phyloP scores from a whole-genome alignment of 2,329 filamentous ascomycete species.

The Colletotrichum sp. region DNA sequence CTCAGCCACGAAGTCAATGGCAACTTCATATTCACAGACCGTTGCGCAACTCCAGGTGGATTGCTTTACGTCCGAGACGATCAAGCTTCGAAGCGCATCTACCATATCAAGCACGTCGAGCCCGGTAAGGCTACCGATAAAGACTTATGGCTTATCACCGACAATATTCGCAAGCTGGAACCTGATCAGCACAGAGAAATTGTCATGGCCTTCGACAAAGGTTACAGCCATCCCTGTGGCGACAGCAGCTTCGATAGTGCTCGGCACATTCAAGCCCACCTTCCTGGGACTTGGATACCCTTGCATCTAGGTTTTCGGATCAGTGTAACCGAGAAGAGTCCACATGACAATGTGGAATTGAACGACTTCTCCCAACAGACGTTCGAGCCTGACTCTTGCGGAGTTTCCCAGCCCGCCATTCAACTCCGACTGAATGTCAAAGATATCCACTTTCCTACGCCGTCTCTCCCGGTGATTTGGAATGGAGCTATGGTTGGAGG shows the following conservation, averaged over 20 bases:
- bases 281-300: neutral
- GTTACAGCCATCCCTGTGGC: neutral
- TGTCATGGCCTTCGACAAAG: neutral
- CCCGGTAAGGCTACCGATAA: neutral
- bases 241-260: neutral
- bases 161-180: neutral
- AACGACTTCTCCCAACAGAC: neutral
- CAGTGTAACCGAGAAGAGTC: neutral
- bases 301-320: neutral
- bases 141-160: slow-evolving; percentile 10
- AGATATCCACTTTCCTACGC: neutral
- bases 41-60: slow-evolving; percentile 6
- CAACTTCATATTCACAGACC: neutral
- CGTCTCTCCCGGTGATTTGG: neutral
- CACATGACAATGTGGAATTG: neutral
- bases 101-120: neutral
- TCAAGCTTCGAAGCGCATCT: neutral
- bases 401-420: neutral
- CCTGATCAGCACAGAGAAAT: neutral
- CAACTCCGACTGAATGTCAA: neutral
- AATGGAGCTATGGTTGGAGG: neutral
- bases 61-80: neutral
- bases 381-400: neutral
- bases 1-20: neutral
- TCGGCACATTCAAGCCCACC: neutral